phyloP scores from a whole-genome alignment of 1,284 basidiomycete genomes.

The Ganoderma sinense region DNA sequence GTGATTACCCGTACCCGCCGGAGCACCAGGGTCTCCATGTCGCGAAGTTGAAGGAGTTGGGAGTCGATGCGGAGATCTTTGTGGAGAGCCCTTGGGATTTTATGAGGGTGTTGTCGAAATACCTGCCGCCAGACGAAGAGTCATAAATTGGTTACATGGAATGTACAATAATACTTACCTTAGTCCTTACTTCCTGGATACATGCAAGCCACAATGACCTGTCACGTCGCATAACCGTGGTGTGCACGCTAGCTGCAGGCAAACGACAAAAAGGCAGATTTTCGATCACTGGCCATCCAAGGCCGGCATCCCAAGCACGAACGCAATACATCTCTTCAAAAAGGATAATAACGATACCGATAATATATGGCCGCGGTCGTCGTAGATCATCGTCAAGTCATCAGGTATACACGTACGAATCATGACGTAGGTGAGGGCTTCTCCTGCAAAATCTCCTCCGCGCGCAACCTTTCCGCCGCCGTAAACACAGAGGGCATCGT shows the following conservation, averaged over 20 bases:
- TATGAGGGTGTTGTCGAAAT: not conserved
- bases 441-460: constrained; percentile 21
- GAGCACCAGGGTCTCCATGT: not conserved
- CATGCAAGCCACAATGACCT: not conserved
- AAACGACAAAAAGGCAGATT: not conserved
- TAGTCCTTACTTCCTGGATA: not conserved
- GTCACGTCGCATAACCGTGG: not conserved
- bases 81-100: not conserved
- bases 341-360: constrained; percentile 6
- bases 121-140: too few relatives aligned
- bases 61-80: not conserved
- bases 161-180: not conserved
- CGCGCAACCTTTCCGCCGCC: constrained; percentile 22
- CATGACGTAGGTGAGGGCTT: not conserved
- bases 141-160: not conserved
- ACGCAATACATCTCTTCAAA: not conserved
- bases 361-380: not conserved
- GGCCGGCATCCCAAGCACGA: not conserved
- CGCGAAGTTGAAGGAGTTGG: not conserved
- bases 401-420: not conserved
- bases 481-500: constrained; percentile 28
- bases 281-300: not conserved
- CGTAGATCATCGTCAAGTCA: not conserved
- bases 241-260: too few relatives aligned
- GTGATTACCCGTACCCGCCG: not conserved